Base-by-base conservation (phyloP, 768 basidiomycete species). In the Boletus reticulatus region DNA sequence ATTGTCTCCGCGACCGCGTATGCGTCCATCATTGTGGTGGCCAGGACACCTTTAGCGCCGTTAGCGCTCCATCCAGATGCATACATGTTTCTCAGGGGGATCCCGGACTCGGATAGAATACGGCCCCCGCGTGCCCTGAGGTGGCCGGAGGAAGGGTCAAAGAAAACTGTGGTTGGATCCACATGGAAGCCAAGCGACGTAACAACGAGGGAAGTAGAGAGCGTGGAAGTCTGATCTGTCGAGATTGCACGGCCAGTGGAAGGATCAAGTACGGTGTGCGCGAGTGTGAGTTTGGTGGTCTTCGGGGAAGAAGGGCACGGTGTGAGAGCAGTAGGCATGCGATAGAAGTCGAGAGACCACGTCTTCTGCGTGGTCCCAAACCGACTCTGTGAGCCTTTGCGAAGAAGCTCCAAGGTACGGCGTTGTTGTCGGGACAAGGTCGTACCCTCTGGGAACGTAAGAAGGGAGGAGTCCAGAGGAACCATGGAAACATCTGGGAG, bases 1-100 rank as follows among this genome's bases (percentile, higher is more conserved):
- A 98, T 81, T 0, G 80, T 75, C 38, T 89, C 84, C 3, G 91
- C 88, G 3, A 92, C 84, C 4, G 80, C 78, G 66, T 94, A 93
- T 20, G 95, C 91, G 67, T 97, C 82, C 71, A 92, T 84, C 94
- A 99, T 94, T 34, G 97, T 97, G 4, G 87, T 79, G 2, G 93
- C 94, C 43, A 98, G 78, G 13, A 98, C 94, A 11, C 95, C 95
- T 50, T 84, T 87, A 0, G 97, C 94, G 36, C 96, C 96, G 4
- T 82, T 85, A 3, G 92, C 88, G 3, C 92, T 88, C 97, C 97
- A 99, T 11, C 96, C 96, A 2, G 91, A 87, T 2, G 92, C 88
- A 67, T 97, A 99, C n/a, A 95, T 76, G 55, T 83, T 83, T 37
- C 76, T 78, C 37, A 86, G 60, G 12, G 72, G 68, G 6, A 58